These are phyloP conservation scores for Suillus spraguei DNA, from an alignment of 768 basidiomycete species.

Conservation along the genomic window DNA sequence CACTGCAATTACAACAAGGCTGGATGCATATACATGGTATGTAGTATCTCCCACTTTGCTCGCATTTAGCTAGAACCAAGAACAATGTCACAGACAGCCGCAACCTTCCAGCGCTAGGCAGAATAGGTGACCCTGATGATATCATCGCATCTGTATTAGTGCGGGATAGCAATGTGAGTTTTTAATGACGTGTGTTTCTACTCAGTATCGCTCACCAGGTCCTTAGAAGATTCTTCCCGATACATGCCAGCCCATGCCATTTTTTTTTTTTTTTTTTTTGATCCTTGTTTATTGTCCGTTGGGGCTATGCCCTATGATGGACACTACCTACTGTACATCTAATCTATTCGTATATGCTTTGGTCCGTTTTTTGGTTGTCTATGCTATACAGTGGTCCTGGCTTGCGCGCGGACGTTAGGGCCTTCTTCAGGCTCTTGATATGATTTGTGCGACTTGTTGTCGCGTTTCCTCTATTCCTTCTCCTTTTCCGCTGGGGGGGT, in stretches of 20 bases:
- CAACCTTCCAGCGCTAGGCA: constrained; percentile 71
- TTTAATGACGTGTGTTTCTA: neutral
- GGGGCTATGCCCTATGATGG: too few species aligned
- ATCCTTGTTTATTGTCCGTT: too few species aligned
- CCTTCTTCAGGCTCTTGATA: too few species aligned
- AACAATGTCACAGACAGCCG: constrained; percentile 53
- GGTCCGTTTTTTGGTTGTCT: too few species aligned
- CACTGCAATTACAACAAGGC: constrained; percentile 66
- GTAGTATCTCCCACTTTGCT: constrained; percentile 11
- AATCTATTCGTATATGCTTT: too few species aligned
- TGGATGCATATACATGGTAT: constrained; percentile 85
- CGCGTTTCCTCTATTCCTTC: too few species aligned
- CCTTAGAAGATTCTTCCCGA: constrained; percentile 57
- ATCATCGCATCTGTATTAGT: constrained; percentile 80
- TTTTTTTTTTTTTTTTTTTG: too few species aligned
- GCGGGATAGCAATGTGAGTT: constrained; percentile 62
- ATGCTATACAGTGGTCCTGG: too few species aligned
- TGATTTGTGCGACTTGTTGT: too few species aligned
- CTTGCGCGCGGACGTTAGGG: too few species aligned
- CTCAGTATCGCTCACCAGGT: constrained; percentile 3
- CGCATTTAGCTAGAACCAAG: constrained; percentile 1
- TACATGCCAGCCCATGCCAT: constrained; percentile 77
- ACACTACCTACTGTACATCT: too few species aligned
- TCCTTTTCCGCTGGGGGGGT: too few species aligned
- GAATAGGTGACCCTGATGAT: constrained; percentile 84